Percentiles rank a stretch among this genome's conserved stretches.
Conservation (phyloP, 2,329 filamentous ascomycete species). For the Fusarium neocosmosporiellum region DNA sequence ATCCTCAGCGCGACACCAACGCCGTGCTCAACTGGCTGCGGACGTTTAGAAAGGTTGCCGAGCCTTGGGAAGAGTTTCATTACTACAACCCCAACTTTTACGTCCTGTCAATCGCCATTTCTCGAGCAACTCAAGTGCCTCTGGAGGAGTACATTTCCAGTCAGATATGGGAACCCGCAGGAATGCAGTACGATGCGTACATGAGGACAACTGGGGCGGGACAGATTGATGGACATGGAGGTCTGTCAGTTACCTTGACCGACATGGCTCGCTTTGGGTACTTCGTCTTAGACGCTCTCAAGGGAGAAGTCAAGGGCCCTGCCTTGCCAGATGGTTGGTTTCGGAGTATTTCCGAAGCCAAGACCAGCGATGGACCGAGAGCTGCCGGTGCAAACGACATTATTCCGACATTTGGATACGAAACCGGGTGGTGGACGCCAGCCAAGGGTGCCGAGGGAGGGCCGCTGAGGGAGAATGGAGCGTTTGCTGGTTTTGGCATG, state of each 20-base stretch:
- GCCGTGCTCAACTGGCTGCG: slow-evolving; percentile 27
- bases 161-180: slow-evolving; percentile 32
- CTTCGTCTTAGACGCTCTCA: slow-evolving; percentile 23
- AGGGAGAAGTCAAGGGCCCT: slow-evolving; percentile 5
- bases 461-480: slow-evolving; percentile 16
- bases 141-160: slow-evolving; percentile 27
- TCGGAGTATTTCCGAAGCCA: slow-evolving; percentile 20
- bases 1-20: slow-evolving; percentile 18
- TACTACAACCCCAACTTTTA: slow-evolving; percentile 38
- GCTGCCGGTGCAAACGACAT: slow-evolving; percentile 22
- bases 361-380: slow-evolving; percentile 16
- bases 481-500: slow-evolving; percentile 26
- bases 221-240: slow-evolving; percentile 28
- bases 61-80: slow-evolving; percentile 37
- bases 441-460: slow-evolving; percentile 6
- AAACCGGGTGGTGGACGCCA: slow-evolving; percentile 35
- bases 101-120: slow-evolving; percentile 23
- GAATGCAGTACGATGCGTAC: slow-evolving; percentile 33
- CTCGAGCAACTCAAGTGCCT: slow-evolving; percentile 16
- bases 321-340: slow-evolving; percentile 21
- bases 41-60: slow-evolving; percentile 25
- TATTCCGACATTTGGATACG: slow-evolving; percentile 25
- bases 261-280: slow-evolving; percentile 32
- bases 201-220: slow-evolving; percentile 31
- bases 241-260: slow-evolving; percentile 16